Percentiles rank a stretch among this genome's conserved stretches.
phyloP scores from a whole-genome alignment of 345 rosid genomes.

The Rhodamnia rubescens region DNA sequence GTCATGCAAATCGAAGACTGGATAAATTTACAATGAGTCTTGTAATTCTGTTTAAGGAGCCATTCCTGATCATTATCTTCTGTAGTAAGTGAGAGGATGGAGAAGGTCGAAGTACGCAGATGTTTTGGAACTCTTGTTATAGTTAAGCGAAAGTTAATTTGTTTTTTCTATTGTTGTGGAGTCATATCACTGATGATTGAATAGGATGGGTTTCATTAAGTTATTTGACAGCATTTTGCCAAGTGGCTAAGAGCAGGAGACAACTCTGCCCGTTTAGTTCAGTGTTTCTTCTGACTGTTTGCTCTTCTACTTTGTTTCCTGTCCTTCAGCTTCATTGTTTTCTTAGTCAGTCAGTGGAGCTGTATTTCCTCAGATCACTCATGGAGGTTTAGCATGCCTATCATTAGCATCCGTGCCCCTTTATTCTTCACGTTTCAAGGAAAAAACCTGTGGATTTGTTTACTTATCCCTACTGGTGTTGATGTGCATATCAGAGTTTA shows the following conservation, averaged over 20 bases:
- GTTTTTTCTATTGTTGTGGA: not conserved
- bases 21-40: not conserved
- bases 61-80: not conserved
- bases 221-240: not conserved
- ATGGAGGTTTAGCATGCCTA: not conserved
- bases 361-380: not conserved
- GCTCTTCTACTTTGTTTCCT: not conserved
- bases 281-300: not conserved
- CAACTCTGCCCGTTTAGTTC: not conserved
- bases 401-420: not conserved
- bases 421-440: not conserved
- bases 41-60: not conserved
- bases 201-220: not conserved
- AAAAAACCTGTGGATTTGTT: not conserved
- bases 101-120: not conserved
- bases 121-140: not conserved
- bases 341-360: not conserved
- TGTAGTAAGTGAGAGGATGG: not conserved
- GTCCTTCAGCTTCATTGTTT: not conserved
- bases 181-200: not conserved
- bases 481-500: constrained; percentile 38
- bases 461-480: constrained; percentile 2
- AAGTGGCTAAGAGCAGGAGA: not conserved
- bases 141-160: not conserved
- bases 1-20: not conserved